Percentiles rank a stretch among this genome's conserved stretches.
phyloP scores from a whole-genome alignment of 495 filamentous ascomycete species.

The Talaromyces stipitatus region DNA sequence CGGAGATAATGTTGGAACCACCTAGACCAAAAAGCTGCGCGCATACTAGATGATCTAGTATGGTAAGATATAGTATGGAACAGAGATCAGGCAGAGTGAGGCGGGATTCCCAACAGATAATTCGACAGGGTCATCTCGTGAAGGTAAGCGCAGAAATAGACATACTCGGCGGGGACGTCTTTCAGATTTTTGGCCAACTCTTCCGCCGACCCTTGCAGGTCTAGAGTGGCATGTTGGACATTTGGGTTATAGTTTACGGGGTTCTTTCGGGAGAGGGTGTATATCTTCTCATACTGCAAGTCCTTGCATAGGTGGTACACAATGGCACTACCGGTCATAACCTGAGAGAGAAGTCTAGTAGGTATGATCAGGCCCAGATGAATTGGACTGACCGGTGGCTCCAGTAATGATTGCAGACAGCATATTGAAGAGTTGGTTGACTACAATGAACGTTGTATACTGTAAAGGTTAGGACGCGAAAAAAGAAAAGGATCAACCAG shows the following conservation, averaged over 20 bases:
- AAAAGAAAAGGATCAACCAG: background rate
- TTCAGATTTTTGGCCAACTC: constrained; percentile 35
- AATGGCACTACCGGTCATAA: constrained; percentile 41
- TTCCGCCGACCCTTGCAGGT: constrained; percentile 30
- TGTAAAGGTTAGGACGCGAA: too few relatives aligned
- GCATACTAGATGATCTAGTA: too few relatives aligned
- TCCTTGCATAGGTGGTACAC: constrained; percentile 31
- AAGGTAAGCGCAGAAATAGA: constrained; percentile 45
- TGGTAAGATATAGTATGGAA: too few relatives aligned
- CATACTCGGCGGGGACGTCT: constrained; percentile 35
- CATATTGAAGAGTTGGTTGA: constrained; percentile 17
- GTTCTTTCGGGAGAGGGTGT: constrained; percentile 37
- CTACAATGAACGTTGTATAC: too few relatives aligned
- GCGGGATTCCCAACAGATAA: constrained; percentile 31
- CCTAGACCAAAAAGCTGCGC: too few relatives aligned
- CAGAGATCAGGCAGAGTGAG: too few relatives aligned
- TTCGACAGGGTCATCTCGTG: constrained; percentile 35
- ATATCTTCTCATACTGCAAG: constrained; percentile 32
- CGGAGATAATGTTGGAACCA: constrained; percentile 22
- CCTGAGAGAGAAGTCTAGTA: constrained; percentile 12
- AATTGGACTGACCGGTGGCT: constrained; percentile 25
- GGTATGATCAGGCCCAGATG: background rate
- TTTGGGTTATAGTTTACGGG: constrained; percentile 29
- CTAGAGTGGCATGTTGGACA: constrained; percentile 36
- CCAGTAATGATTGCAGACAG: constrained; percentile 33